phyloP scores from a whole-genome alignment of 345 rosid genomes.

The Luvunga scandens region DNA sequence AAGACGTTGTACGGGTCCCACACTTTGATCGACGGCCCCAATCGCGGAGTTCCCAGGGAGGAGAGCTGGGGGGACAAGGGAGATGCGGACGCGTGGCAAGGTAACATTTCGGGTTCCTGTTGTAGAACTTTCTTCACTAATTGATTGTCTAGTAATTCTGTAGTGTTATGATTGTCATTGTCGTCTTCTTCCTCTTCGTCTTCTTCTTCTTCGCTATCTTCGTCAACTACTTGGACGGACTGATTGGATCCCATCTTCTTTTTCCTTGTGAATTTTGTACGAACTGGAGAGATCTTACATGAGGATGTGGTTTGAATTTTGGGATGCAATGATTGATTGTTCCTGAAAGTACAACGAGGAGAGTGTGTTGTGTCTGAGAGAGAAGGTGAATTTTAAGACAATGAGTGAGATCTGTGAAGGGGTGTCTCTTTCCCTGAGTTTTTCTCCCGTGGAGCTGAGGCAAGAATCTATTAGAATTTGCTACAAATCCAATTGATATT shows the following conservation, averaged over 20 bases:
- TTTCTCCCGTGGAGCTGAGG: background rate
- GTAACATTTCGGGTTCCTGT: constrained; percentile 90
- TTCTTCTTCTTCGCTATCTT: constrained; percentile 42
- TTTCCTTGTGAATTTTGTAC: constrained; percentile 9
- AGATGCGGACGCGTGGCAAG: constrained; percentile 86
- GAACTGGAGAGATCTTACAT: constrained; percentile 10
- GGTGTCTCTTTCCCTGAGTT: too few relatives aligned
- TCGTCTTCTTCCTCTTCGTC: constrained; percentile 41
- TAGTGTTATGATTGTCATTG: constrained; percentile 24
- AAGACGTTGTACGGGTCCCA: constrained; percentile 98
- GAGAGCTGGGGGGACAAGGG: constrained; percentile 94
- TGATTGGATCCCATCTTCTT: constrained; percentile 63
- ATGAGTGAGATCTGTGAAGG: background rate
- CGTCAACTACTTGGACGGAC: constrained; percentile 44
- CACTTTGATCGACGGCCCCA: constrained; percentile 87
- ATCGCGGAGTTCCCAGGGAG: constrained; percentile 78
- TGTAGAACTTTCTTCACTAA: constrained; percentile 80
- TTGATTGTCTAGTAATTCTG: constrained; percentile 33
- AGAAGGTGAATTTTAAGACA: background rate
- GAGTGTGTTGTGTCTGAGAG: background rate
- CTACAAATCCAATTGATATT: background rate
- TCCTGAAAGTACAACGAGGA: constrained; percentile 1
- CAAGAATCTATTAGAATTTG: background rate
- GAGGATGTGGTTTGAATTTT: background rate
- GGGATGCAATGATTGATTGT: constrained; percentile 5